Evolutionary conservation across 176 grass and related monocot species (phyloP).

Genomic region (Phragmites australis): DNA sequence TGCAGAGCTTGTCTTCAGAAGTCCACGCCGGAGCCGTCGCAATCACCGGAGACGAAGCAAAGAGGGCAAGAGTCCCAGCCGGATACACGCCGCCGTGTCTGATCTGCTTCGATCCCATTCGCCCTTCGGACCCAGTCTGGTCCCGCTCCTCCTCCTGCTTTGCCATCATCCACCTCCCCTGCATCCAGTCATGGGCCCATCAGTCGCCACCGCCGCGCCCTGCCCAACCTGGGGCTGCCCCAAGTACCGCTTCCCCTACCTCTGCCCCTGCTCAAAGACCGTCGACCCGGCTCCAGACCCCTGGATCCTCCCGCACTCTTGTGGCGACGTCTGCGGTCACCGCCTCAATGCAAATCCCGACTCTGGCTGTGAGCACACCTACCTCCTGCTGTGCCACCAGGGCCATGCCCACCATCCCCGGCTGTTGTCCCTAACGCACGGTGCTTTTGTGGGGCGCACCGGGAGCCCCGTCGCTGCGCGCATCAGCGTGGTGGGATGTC

Average conservation of each 20-base stretch:
- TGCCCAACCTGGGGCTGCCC: constrained; percentile 80
- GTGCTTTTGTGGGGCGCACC: constrained; percentile 73
- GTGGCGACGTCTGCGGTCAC: constrained; percentile 69
- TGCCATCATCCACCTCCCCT: constrained; percentile 82
- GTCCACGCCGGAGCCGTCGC: too few relatives aligned
- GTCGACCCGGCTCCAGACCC: constrained; percentile 68
- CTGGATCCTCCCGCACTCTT: constrained; percentile 93
- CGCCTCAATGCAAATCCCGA: constrained; percentile 43
- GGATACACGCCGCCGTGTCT: constrained; percentile 80
- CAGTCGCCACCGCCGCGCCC: constrained; percentile 58
- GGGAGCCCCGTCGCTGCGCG: constrained; percentile 66
- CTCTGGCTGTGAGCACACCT: constrained; percentile 66
- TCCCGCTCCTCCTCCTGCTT: constrained; percentile 76
- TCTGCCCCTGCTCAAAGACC: constrained; percentile 81
- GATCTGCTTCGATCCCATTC: constrained; percentile 88
- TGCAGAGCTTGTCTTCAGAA: too few relatives aligned
- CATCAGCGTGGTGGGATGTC: too few relatives aligned
- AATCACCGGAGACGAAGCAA: too few relatives aligned
- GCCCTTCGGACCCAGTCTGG: constrained; percentile 71
- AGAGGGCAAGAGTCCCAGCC: too few relatives aligned
- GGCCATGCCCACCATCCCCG: constrained; percentile 88
- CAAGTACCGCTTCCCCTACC: constrained; percentile 81
- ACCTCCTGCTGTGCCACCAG: constrained; percentile 86
- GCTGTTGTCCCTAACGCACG: constrained; percentile 44
- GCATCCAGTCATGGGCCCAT: constrained; percentile 91